A percentile compares a stretch with the other conserved stretches of the same genome.
phyloP scores from a whole-genome alignment of 2,329 filamentous ascomycete species.

The Talaromyces sp. region DNA sequence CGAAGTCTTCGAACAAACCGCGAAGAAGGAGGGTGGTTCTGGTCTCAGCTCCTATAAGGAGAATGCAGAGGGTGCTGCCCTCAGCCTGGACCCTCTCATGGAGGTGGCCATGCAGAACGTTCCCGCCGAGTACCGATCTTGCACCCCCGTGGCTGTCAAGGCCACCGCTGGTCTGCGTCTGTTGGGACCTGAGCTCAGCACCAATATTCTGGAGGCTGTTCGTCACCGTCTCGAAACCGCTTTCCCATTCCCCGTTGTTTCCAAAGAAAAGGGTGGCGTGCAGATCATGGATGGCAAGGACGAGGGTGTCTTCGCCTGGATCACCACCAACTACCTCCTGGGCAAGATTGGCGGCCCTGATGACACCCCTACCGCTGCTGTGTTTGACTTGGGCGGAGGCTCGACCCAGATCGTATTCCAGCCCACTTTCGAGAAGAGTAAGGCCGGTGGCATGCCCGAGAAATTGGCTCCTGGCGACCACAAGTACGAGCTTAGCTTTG shows the following conservation, averaged over 20 bases:
- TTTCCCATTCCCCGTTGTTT: conserved; percentile 94
- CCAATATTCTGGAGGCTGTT: conserved; percentile 84
- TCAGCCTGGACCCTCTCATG: conserved; percentile 85
- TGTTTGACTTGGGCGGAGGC: conserved; percentile 94
- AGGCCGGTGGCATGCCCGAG: conserved; percentile 78
- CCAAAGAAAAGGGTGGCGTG: conserved; percentile 80
- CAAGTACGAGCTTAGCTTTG: conserved; percentile 90
- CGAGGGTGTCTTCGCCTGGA: conserved; percentile 98
- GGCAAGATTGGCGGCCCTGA: conserved; percentile 96
- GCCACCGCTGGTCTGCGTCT: conserved; percentile 92
- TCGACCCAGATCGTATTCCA: conserved; percentile 99
- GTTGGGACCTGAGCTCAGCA: conserved; percentile 76
- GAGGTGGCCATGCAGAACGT: conserved; percentile 81
- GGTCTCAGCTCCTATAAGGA: conserved; percentile 83
- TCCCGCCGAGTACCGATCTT: conserved; percentile 85
- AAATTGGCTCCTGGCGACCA: conserved; percentile 87
- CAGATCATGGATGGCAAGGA: conserved; percentile 97
- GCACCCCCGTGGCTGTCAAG: conserved; percentile 95
- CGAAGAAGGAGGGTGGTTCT: conserved; percentile 73
- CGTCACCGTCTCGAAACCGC: conserved; percentile 78
- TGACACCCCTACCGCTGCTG: conserved; percentile 84
- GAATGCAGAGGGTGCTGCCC: conserved; percentile 84
- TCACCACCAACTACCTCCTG: conserved; percentile 97
- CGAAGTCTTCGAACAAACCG: conserved; percentile 92
- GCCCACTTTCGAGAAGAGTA: conserved; percentile 79